A percentile compares a stretch with the other conserved stretches of the same genome.
These are phyloP conservation scores for Alternaria ventricosa DNA, from an alignment of 2,329 filamentous ascomycete species.

Conservation along the genomic window DNA sequence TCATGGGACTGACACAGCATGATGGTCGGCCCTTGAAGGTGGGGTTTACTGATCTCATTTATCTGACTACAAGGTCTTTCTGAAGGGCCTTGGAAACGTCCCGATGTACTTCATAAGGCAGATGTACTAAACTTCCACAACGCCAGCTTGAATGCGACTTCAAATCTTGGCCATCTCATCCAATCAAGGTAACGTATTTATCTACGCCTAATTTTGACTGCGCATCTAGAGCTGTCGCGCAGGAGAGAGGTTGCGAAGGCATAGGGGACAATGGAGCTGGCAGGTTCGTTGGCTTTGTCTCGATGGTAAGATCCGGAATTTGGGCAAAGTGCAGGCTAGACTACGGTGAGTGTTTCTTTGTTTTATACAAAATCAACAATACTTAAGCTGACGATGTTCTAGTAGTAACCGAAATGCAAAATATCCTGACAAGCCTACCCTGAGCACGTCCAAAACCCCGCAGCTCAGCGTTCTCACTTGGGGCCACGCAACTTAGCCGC, in stretches of 20 bases:
- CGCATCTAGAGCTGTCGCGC: neutral
- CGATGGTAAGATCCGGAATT: neutral
- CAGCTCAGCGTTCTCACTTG: constrained; percentile 18
- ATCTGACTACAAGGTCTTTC: neutral
- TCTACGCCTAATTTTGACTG: neutral
- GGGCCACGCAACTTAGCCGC: constrained; percentile 10
- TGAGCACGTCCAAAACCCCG: constrained; percentile 13
- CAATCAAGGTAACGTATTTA: neutral
- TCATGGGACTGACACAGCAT: neutral
- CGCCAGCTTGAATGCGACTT: neutral
- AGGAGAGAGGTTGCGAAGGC: neutral
- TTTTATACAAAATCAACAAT: neutral
- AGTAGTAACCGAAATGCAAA: constrained; percentile 28
- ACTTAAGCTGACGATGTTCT: constrained; percentile 18
- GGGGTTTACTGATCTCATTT: neutral
- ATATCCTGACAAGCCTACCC: constrained; percentile 7
- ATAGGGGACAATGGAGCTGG: neutral
- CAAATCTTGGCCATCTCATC: neutral
- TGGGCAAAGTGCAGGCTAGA: constrained; percentile 4
- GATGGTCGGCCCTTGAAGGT: neutral
- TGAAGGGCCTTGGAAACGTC: neutral
- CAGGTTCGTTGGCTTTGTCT: neutral
- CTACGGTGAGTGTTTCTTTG: constrained; percentile 19
- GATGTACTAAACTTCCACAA: neutral
- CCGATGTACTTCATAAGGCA: neutral